A percentile compares a stretch with the other conserved stretches of the same genome.
Evolutionary conservation across 768 basidiomycete genomes (phyloP).

Genomic region (Stropharia rugosoannulata): DNA sequence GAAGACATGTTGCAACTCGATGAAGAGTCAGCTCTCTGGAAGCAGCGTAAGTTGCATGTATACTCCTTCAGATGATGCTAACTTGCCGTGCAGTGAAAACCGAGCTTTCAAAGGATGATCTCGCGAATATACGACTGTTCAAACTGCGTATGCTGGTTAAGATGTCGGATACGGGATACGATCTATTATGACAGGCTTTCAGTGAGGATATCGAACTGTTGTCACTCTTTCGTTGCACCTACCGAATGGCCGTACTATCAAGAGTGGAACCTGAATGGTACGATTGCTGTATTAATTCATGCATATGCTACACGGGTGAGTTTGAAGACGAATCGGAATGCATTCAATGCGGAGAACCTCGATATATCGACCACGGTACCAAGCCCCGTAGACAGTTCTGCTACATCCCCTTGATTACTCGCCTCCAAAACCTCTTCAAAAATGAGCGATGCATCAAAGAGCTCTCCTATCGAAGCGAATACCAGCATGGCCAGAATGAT

Average conservation of each 20-base stretch:
- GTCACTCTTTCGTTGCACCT: slow-evolving; percentile 24
- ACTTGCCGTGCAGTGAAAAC: no score
- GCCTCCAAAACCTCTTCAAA: slow-evolving; percentile 20
- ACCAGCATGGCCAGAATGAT: background rate
- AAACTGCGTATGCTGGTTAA: slow-evolving; percentile 21
- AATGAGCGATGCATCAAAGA: slow-evolving; percentile 4
- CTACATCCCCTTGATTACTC: slow-evolving; percentile 29
- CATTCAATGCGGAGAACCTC: slow-evolving; percentile 18
- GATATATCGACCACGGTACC: background rate
- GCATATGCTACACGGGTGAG: slow-evolving; percentile 27
- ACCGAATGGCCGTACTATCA: slow-evolving; percentile 22
- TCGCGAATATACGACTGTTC: slow-evolving; percentile 27
- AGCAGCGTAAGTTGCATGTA: no score
- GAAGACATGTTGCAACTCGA: no score
- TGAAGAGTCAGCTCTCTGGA: no score
- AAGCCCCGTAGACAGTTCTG: slow-evolving; percentile 19
- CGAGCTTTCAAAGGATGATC: slow-evolving; percentile 13
- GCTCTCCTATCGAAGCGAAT: slow-evolving; percentile 16
- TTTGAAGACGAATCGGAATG: slow-evolving; percentile 14
- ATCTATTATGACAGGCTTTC: slow-evolving; percentile 26
- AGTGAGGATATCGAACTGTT: slow-evolving; percentile 20
- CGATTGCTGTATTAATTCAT: slow-evolving; percentile 34
- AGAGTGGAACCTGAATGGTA: slow-evolving; percentile 21
- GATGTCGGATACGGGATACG: slow-evolving; percentile 22
- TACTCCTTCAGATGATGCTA: no score